Percentiles rank a stretch among this genome's conserved stretches.
Conservation (phyloP, 208 protist species). For the Leishmania aethiopica region DNA sequence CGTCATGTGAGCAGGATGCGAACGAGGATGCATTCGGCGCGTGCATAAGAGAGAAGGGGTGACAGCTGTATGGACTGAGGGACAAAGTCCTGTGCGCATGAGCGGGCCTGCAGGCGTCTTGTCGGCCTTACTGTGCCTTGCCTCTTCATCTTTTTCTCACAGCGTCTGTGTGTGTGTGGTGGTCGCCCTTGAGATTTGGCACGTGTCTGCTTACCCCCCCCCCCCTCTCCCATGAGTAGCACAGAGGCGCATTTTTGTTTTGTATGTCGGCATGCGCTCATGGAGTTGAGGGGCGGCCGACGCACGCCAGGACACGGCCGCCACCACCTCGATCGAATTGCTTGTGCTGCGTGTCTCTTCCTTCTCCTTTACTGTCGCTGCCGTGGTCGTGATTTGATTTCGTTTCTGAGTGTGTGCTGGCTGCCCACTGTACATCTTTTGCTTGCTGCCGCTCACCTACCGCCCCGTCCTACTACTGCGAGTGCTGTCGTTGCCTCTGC, state of each 20-base stretch:
- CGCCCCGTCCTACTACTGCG: background rate
- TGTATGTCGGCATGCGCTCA: conserved; percentile 10
- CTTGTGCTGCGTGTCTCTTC: background rate
- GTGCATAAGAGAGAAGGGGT: background rate
- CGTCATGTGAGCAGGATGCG: background rate
- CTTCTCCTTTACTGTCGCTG: background rate
- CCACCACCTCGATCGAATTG: background rate
- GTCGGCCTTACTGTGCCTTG: background rate
- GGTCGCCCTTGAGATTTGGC: background rate
- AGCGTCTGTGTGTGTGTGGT: background rate
- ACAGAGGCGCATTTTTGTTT: conserved; percentile 11
- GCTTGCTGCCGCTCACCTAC: background rate
- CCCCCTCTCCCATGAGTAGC: background rate
- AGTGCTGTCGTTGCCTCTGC: background rate
- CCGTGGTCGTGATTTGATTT: background rate
- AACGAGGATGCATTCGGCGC: background rate
- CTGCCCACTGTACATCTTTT: background rate
- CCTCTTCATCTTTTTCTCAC: background rate
- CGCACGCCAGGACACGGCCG: background rate
- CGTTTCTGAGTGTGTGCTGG: background rate
- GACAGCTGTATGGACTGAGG: background rate
- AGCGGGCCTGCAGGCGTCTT: background rate
- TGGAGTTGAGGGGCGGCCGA: background rate
- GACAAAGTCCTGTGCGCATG: background rate
- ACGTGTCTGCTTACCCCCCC: background rate